Base-by-base conservation (phyloP, 2,329 filamentous ascomycete species). In the Neopestalotiopsis sp. region DNA sequence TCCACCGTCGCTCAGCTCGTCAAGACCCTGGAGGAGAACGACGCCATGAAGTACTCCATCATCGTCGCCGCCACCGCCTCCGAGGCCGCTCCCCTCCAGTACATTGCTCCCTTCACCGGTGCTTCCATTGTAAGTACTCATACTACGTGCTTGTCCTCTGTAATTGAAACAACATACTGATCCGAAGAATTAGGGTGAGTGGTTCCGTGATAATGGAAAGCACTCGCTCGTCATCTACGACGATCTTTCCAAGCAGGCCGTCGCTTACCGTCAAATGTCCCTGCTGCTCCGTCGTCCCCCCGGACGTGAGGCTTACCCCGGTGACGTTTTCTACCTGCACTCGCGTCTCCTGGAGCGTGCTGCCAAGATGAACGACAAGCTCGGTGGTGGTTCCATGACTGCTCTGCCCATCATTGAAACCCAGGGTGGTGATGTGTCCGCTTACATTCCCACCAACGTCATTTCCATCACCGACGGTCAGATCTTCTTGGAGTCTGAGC, bases 401-500 rank as follows among this genome's bases (percentile, higher is more conserved):
- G 95, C 96, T 75, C 92, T 99, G 72, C 96, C 96, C 81, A 84
- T 98, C 85, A 98, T 99, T 83, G 96, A 99, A 90, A 99, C 96
- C 83, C 96, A 98, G 90, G 96, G 96, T 90, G 96, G 96, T 94
- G 96, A 99, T 86, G 96, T 99, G 81, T 98, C 96, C 78, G 96
- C 96, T 78, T 99, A 98, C 87, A 98, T 99, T 90, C 96, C 96
- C 80, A 99, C 96, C 87, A 99, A 98, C 90, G 96, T 98, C 87
- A 99, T 99, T 91, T 98, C 95, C 84, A 99, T 99, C 82, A 99
- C 96, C 78, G 96, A 98, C 81, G 96, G 96, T 74, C 96, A 99
- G 89, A 98, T 99, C 86, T 99, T 99, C 94, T 90, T 99, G 89
- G 96, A 99, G 88, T 86, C 95, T 77, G 96, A 99, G 86, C 90